Conservation (phyloP, 2,329 filamentous ascomycete species). For the Ascochyta fabae region DNA sequence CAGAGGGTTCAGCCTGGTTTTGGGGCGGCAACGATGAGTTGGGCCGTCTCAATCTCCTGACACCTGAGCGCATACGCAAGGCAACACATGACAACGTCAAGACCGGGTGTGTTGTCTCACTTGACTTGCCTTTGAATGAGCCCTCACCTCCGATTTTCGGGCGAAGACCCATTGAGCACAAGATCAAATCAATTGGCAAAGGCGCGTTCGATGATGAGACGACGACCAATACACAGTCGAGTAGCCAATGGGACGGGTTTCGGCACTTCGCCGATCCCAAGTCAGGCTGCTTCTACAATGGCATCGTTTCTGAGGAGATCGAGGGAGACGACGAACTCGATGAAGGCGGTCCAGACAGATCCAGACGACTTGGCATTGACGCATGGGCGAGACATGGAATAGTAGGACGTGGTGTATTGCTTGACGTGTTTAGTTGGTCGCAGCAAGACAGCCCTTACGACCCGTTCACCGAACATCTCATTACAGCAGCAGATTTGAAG, state of each 20-base stretch:
- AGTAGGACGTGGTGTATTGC: slow-evolving; percentile 61
- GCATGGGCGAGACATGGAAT: slow-evolving; percentile 62
- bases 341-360: slow-evolving; percentile 23
- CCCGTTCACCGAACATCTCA: slow-evolving; percentile 27
- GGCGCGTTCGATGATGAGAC: slow-evolving; percentile 39
- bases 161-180: slow-evolving; percentile 59
- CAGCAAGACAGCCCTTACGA: slow-evolving; percentile 26
- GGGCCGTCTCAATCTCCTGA: slow-evolving; percentile 67
- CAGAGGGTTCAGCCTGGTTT: slow-evolving; percentile 31
- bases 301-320: slow-evolving; percentile 38
- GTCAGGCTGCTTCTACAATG: slow-evolving; percentile 41
- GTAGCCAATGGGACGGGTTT: slow-evolving; percentile 47
- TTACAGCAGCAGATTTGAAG: slow-evolving; percentile 27
- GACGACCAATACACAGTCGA: slow-evolving; percentile 43
- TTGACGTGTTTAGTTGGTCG: slow-evolving; percentile 57
- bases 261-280: slow-evolving; percentile 45
- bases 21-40: slow-evolving; percentile 48
- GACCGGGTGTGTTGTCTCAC: slow-evolving; percentile 60
- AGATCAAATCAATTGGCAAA: slow-evolving; percentile 23
- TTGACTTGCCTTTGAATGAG: slow-evolving; percentile 67
- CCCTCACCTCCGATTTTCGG: slow-evolving; percentile 62
- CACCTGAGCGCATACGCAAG: slow-evolving; percentile 59
- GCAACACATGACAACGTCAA: slow-evolving; percentile 59
- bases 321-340: slow-evolving; percentile 23
- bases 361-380: slow-evolving; percentile 34